A percentile compares a stretch with the other conserved stretches of the same genome.
phyloP scores from a whole-genome alignment of 495 filamentous ascomycete genomes.

The Penicillium pulvis region DNA sequence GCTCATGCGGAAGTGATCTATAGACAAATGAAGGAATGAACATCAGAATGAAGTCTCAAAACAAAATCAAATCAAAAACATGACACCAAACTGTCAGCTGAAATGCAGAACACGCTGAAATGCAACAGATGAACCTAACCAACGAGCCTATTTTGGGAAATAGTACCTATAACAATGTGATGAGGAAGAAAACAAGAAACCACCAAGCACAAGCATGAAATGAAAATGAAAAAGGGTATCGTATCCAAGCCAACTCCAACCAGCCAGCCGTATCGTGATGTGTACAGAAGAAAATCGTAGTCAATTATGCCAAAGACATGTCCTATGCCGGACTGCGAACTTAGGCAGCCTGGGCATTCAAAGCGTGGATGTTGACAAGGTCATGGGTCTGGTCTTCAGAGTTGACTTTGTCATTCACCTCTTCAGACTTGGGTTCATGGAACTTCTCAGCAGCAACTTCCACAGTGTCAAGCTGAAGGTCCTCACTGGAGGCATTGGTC shows the following conservation, averaged over 20 bases:
- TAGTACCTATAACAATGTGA: neutral
- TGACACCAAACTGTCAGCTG: neutral
- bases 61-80: neutral
- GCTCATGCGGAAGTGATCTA: neutral
- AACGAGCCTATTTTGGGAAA: neutral
- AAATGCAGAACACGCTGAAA: constrained; percentile 7
- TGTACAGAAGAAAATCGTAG: constrained; percentile 1
- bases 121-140: neutral
- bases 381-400: constrained; percentile 3
- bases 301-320: neutral
- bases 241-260: neutral
- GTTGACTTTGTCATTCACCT: neutral
- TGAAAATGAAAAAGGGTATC: constrained; percentile 1
- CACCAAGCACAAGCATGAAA: neutral
- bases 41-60: neutral
- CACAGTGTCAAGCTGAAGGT: neutral
- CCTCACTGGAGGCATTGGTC: neutral
- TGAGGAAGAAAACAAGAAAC: neutral
- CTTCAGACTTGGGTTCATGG: neutral
- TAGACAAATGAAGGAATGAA: neutral
- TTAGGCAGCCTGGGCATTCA: constrained; percentile 2
- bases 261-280: constrained; percentile 2
- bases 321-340: neutral
- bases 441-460: neutral
- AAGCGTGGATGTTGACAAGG: neutral